Percentiles rank a stretch among this genome's conserved stretches.
Evolutionary conservation across 352 stramenopile species (phyloP).

Genomic region (Hyaloperonospora arabidopsidis): DNA sequence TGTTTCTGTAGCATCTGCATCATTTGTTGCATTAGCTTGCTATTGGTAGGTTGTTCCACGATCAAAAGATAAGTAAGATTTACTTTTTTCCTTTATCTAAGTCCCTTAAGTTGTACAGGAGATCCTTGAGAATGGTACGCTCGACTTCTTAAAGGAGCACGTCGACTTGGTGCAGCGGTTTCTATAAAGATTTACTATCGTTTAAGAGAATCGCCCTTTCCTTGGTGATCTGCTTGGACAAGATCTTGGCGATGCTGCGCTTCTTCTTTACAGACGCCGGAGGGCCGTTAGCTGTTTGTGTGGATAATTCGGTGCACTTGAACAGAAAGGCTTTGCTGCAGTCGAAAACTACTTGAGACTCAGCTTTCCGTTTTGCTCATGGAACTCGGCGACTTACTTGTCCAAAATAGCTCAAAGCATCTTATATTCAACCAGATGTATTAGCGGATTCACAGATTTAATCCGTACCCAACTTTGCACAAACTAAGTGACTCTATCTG

Average conservation of each 20-base stretch:
- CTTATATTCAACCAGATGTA: too few species aligned
- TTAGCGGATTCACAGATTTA: too few species aligned
- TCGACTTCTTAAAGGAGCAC: background rate
- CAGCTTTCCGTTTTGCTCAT: too few species aligned
- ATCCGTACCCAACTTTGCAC: too few species aligned
- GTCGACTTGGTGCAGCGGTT: background rate
- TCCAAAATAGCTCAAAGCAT: too few species aligned
- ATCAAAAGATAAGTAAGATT: background rate
- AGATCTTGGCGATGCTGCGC: constrained; percentile 5
- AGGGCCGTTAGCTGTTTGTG: background rate
- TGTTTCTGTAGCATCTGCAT: background rate
- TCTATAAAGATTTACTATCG: too few species aligned
- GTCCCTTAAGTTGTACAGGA: background rate
- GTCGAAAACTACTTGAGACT: too few species aligned
- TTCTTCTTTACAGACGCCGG: background rate
- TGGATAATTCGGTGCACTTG: too few species aligned
- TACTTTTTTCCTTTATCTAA: background rate
- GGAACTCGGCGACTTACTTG: too few species aligned
- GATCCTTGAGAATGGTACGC: background rate
- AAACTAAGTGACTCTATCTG: too few species aligned
- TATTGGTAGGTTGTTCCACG: background rate
- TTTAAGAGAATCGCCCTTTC: too few species aligned
- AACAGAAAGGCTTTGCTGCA: too few species aligned
- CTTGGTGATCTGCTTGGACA: constrained; percentile 6
- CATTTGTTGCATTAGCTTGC: background rate